Conservation (phyloP, 306 rosid species). For the Cucumis sativus region Cucumber_9930_V3 NC_026656.2:12457501-12458000, state of each 20-base stretch:
- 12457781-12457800: neutral
- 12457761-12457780: neutral
- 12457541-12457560: slow-evolving; percentile 18
- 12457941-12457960: neutral
- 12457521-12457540: neutral
- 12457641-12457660: neutral
- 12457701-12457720: neutral
- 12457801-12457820: slow-evolving; percentile 1
- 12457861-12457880: neutral
- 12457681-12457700: neutral
- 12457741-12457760: slow-evolving; percentile 59
- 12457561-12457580: slow-evolving; percentile 47
- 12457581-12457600: slow-evolving; percentile 45
- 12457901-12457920: slow-evolving; percentile 1
- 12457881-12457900: neutral
- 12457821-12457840: neutral
- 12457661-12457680: neutral
- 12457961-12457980: neutral
- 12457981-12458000: slow-evolving; percentile 3
- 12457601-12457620: slow-evolving; percentile 54
- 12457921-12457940: neutral
- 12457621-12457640: slow-evolving; percentile 63
- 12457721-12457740: neutral
- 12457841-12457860: neutral
- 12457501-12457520: neutral